Conservation (phyloP, 768 basidiomycete genomes). For the Russula olivacea region DNA sequence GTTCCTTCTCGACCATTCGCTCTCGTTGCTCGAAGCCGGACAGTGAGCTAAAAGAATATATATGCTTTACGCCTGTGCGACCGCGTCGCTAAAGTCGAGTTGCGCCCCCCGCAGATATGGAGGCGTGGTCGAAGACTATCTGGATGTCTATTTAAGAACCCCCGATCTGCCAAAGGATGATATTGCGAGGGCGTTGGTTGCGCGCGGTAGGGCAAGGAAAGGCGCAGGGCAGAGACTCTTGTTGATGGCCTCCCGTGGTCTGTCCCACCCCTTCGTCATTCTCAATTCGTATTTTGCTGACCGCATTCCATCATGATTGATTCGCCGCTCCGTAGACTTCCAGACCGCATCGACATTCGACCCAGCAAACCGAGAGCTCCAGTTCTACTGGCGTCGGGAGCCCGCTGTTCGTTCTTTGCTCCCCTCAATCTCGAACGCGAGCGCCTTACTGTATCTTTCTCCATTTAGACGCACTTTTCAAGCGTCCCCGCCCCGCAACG, state of each 20-base stretch:
- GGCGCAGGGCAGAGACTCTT: constrained; percentile 49
- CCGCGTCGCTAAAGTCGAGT: background rate
- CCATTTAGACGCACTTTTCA: constrained; percentile 45
- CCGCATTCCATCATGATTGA: background rate
- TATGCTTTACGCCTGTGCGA: background rate
- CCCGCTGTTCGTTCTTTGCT: constrained; percentile 38
- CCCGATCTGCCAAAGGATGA: constrained; percentile 50
- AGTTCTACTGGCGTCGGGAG: constrained; percentile 42
- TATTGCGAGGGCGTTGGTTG: constrained; percentile 49
- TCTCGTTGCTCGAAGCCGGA: constrained; percentile 34
- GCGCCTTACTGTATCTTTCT: constrained; percentile 3
- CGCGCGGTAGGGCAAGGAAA: constrained; percentile 55
- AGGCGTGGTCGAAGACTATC: constrained; percentile 54
- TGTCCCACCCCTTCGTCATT: constrained; percentile 18
- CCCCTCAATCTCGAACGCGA: background rate
- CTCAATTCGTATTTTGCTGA: background rate
- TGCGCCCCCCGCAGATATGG: constrained; percentile 43
- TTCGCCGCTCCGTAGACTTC: constrained; percentile 41
- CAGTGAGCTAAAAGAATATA: constrained; percentile 27
- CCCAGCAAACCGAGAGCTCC: constrained; percentile 51
- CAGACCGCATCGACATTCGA: constrained; percentile 54
- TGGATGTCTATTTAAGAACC: constrained; percentile 60
- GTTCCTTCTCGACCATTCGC: constrained; percentile 34
- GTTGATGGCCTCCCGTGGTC: constrained; percentile 55
- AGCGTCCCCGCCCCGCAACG: constrained; percentile 55